Evolutionary conservation across 225 moss, liverwort and hornwort species (phyloP), one percentile per base, ranked within the genome.

Genomic region (Bryoerythrophyllum caledonicum): DNA sequence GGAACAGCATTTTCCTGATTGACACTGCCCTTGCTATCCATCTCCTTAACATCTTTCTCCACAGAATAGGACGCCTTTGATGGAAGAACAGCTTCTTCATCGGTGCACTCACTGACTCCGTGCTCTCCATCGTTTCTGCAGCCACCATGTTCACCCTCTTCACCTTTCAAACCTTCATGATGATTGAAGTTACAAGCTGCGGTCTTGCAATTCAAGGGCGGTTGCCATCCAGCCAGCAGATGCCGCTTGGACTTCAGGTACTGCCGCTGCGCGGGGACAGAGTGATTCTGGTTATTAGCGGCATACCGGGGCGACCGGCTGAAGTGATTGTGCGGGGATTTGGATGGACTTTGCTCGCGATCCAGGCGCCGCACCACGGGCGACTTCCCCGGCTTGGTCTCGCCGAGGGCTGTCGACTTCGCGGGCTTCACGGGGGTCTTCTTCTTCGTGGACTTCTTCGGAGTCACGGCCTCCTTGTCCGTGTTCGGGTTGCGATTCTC

Each of bases 261-360:
- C 44, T 89, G 90, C 35, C 91, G 91, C 4, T 90, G 90, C 0
- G 81, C 79, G 14, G 90, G 91, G 32, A 72, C 60, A 10, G 93
- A 89, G 34, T 96, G 93, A 35, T 96, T 93, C 41, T 91, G 93
- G 49, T 96, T 92, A 13, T 96, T 96, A 1, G 96, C 93, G 2
- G 96, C 93, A 78, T 93, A 96, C 65, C 91, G 85, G 3, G 93
- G 90, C 38, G 93, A 91, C 62, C 85, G 89, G 73, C 96, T 93
- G 37, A 88, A 77, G 51, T 96, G 93, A 23, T 86, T 89, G 21
- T 86, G 86, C 8, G 84, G 79, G 13, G 77, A 76, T 68, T 80
- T 88, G 38, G 24, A 82, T 35, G 82, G 80, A 44, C 85, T 88
- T 73, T 63, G 82, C 71, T 82, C 88, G 27, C 78, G 67, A 14